These are phyloP conservation scores for Auriculariales sp. DNA, from an alignment of 768 basidiomycete genomes.

Conservation along the genomic window DNA sequence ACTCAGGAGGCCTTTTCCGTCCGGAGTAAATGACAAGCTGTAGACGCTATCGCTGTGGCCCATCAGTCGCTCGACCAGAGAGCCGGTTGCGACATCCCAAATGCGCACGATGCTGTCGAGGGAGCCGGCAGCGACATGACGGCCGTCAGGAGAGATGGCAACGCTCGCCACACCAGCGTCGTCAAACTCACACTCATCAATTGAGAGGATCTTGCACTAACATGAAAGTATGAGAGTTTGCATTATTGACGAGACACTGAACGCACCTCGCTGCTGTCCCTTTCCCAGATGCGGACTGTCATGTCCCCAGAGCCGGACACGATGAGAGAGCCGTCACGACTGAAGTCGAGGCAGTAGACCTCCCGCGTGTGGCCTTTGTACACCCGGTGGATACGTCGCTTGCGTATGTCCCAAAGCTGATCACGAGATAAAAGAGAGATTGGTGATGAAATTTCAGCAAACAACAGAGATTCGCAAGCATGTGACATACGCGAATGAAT, in stretches of 20 bases:
- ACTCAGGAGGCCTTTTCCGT: slow-evolving; percentile 25
- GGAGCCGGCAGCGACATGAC: slow-evolving; percentile 34
- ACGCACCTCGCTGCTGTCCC: slow-evolving; percentile 32
- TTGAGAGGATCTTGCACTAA: slow-evolving; percentile 28
- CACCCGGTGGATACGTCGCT: slow-evolving; percentile 59
- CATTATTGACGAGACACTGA: too few relatives aligned
- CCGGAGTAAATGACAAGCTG: slow-evolving; percentile 27
- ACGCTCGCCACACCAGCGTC: slow-evolving; percentile 71
- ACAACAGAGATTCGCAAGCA: not conserved
- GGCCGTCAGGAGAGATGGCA: slow-evolving; percentile 27
- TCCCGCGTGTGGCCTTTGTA: slow-evolving; percentile 87
- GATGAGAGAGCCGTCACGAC: slow-evolving; percentile 24
- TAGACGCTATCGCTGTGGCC: slow-evolving; percentile 33
- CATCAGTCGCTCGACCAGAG: slow-evolving; percentile 22
- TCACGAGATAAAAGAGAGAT: not conserved
- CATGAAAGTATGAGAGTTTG: too few relatives aligned
- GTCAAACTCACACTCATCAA: slow-evolving; percentile 36
- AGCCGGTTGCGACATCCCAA: slow-evolving; percentile 32
- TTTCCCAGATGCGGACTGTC: slow-evolving; percentile 12
- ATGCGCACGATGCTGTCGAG: slow-evolving; percentile 38
- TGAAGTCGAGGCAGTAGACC: slow-evolving; percentile 89
- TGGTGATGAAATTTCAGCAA: not conserved
- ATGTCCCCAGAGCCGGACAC: slow-evolving; percentile 18
- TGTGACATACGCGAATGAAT: slow-evolving; percentile 58
- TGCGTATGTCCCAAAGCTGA: slow-evolving; percentile 85